Evolutionary conservation across 306 rosid genomes (phyloP), one percentile per base, ranked within the genome.

Genomic region (Rosa multiflora): DNA sequence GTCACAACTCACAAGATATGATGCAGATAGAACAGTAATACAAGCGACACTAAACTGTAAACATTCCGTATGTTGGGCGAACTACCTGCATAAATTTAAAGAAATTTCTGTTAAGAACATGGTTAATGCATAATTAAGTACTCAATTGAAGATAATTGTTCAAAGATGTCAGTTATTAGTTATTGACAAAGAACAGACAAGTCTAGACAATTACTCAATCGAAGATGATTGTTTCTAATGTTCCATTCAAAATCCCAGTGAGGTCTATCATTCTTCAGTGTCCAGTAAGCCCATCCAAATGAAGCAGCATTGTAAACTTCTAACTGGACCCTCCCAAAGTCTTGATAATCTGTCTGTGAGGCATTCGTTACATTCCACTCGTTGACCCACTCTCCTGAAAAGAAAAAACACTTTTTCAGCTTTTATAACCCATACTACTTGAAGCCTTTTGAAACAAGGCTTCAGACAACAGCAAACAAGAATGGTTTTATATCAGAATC

Each of bases 191-290:
- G 37, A 81, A 39, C 18, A 74, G 46, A 43, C 15, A 15, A 81
- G 74, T n/a, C n/a, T n/a, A 39, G 76, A 67, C 8, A 78, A 43
- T 83, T 86, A 89, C 97, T 92, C 37, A 90, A 77, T 82, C 86
- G 93, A 79, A 94, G 97, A 88, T 80, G 89, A 46, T 83, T 83
- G 85, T 89, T 89, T 83, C 84, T 89, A 79, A 90, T 88, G 85
- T 84, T 94, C 97, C 97, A 90, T 81, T 90, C 91, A 84, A 90
- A 92, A 89, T 92, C 94, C 97, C 97, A 94, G 86, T 92, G 97
- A 48, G 79, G 68, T 82, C 86, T 79, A 75, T 91, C 97, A 82
- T 90, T 90, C 80, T 90, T 94, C 0, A 94, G 79, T 5, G 97
- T 92, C 97, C 97, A 92, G 81, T 90, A 92, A 26, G 92, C 80